A percentile compares a stretch with the other conserved stretches of the same genome.
Conservation (phyloP, 345 rosid species). For the Populus nigra region DNA sequence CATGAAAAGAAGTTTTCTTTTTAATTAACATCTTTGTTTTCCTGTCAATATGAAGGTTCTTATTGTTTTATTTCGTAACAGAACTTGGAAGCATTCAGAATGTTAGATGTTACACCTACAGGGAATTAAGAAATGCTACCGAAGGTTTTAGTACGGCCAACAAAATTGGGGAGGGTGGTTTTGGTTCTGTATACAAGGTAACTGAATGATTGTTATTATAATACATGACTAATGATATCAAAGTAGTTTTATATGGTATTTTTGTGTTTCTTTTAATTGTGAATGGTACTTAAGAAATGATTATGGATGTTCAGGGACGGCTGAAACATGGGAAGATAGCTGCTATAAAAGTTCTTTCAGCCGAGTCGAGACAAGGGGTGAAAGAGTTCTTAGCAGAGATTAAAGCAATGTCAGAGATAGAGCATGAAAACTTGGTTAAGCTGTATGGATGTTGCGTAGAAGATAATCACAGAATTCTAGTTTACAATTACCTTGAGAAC, state of each 20-base stretch:
- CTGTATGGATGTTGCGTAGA: slow-evolving; percentile 91
- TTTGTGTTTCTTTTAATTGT: slow-evolving; percentile 1
- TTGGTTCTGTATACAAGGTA: slow-evolving; percentile 92
- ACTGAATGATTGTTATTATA: slow-evolving; percentile 11
- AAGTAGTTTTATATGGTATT: not conserved
- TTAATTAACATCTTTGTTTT: not conserved
- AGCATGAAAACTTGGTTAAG: slow-evolving; percentile 82
- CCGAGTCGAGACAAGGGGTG: slow-evolving; percentile 91
- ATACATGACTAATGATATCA: not conserved
- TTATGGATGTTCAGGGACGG: slow-evolving; percentile 57
- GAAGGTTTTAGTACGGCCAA: slow-evolving; percentile 56
- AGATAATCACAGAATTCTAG: slow-evolving; percentile 74
- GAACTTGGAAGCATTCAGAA: slow-evolving; percentile 50
- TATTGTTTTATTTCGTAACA: slow-evolving; percentile 27
- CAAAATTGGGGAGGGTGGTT: slow-evolving; percentile 97
- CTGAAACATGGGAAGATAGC: slow-evolving; percentile 76
- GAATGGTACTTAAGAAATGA: not conserved
- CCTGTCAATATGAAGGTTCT: slow-evolving; percentile 7
- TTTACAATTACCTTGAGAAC: slow-evolving; percentile 87
- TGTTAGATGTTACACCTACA: slow-evolving; percentile 56
- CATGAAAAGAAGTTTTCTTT: not conserved
- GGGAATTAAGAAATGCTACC: slow-evolving; percentile 64
- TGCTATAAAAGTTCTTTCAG: slow-evolving; percentile 85
- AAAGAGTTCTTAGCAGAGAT: slow-evolving; percentile 88
- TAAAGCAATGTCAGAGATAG: slow-evolving; percentile 62